phyloP scores from a whole-genome alignment of 2,329 filamentous ascomycete species.

The Cladosporium sp. region DNA sequence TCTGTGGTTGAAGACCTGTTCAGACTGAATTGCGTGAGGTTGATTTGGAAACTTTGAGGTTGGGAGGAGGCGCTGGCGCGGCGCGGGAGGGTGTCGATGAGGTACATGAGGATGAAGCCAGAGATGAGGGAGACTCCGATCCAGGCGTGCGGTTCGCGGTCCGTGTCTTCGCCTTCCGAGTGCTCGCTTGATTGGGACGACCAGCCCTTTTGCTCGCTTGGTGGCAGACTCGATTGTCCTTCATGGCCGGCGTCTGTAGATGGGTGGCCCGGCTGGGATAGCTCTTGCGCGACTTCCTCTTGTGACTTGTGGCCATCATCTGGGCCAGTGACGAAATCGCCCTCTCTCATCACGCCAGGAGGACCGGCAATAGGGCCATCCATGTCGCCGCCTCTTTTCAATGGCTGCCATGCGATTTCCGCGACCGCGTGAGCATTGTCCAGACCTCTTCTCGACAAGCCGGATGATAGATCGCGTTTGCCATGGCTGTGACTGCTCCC shows the following conservation, averaged over 20 bases:
- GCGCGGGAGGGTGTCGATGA: constrained; percentile 80
- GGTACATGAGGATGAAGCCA: constrained; percentile 94
- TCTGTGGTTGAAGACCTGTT: constrained; percentile 36
- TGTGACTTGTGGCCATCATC: constrained; percentile 25
- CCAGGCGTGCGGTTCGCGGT: constrained; percentile 63
- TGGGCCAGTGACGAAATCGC: constrained; percentile 24
- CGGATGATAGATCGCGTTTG: constrained; percentile 9
- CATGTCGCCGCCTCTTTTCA: not conserved
- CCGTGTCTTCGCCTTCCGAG: constrained; percentile 23
- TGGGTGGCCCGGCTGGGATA: constrained; percentile 12
- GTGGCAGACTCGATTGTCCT: constrained; percentile 1
- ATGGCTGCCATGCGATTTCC: constrained; percentile 3
- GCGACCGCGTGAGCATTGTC: not conserved
- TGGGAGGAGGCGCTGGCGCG: constrained; percentile 59
- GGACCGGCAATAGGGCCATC: not conserved
- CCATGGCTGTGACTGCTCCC: constrained; percentile 20
- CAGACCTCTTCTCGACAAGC: not conserved
- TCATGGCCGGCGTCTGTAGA: constrained; percentile 19
- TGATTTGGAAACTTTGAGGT: constrained; percentile 77
- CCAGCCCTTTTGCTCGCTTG: constrained; percentile 3
- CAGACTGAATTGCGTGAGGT: constrained; percentile 68
- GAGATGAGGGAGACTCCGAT: constrained; percentile 82
- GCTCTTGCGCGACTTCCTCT: constrained; percentile 15
- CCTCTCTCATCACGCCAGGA: not conserved
- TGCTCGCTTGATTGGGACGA: not conserved